Conservation (phyloP, 129 eudicot genomes). For the Tanacetum coccineum region DNA sequence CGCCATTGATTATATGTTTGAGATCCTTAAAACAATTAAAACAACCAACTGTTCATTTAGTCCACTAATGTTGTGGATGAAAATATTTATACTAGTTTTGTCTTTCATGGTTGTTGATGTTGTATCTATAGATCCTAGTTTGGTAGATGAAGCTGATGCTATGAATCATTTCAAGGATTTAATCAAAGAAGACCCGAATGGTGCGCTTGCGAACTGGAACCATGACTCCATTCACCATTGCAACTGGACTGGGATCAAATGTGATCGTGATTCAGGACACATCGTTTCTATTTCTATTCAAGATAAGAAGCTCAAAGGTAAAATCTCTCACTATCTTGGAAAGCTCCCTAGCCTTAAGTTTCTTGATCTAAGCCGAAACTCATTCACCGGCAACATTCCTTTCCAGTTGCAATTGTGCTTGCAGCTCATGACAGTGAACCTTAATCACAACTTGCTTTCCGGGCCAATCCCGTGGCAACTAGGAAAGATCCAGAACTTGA, state of each 20-base stretch:
- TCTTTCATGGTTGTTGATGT: background rate
- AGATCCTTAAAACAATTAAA: too few relatives aligned
- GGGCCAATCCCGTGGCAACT: conserved; percentile 61
- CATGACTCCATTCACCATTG: conserved; percentile 50
- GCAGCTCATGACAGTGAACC: conserved; percentile 36
- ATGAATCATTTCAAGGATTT: conserved; percentile 35
- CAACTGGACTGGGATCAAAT: conserved; percentile 84
- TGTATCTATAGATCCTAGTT: background rate
- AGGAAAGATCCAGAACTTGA: conserved; percentile 51
- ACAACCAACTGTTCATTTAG: too few relatives aligned
- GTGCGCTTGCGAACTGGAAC: conserved; percentile 59
- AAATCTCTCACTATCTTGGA: conserved; percentile 63
- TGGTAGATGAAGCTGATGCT: background rate
- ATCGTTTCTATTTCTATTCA: conserved; percentile 52
- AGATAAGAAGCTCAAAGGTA: conserved; percentile 50
- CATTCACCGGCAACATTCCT: conserved; percentile 65
- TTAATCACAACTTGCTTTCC: conserved; percentile 51
- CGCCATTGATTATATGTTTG: too few relatives aligned
- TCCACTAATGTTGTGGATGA: too few relatives aligned
- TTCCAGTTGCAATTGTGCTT: conserved; percentile 52
- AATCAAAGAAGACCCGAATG: conserved; percentile 53
- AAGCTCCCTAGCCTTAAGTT: conserved; percentile 70
- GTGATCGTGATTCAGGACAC: conserved; percentile 35
- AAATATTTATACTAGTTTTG: too few relatives aligned
- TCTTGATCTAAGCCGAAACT: conserved; percentile 69